Percentiles rank a stretch among this genome's conserved stretches.
These are phyloP conservation scores for Neonectria sp. DNA, from an alignment of 2,329 filamentous ascomycete species.

Conservation along the genomic window DNA sequence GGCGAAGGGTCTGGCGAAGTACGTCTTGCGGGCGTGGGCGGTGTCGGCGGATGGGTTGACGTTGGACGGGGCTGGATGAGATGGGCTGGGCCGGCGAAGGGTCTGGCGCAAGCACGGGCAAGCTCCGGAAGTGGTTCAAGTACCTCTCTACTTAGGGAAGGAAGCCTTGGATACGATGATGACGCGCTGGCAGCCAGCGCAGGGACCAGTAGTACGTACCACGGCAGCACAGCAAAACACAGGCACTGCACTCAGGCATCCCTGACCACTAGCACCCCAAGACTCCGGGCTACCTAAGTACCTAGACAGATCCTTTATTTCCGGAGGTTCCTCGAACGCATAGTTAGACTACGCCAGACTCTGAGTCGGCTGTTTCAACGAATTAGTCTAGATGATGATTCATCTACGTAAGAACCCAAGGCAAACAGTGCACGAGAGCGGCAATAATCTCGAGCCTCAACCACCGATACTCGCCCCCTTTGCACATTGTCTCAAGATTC, in stretches of 20 bases:
- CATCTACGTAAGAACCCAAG: not conserved
- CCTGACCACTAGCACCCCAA: too few relatives aligned
- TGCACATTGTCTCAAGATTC: not conserved
- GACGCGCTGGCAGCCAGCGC: constrained; percentile 21
- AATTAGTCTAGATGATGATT: not conserved
- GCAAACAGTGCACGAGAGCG: not conserved
- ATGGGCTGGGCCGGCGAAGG: constrained; percentile 6
- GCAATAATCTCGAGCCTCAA: not conserved
- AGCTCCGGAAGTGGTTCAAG: constrained; percentile 25
- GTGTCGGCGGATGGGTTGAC: constrained; percentile 19
- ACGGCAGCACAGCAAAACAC: not conserved
- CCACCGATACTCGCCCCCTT: not conserved
- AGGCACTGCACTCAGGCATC: too few relatives aligned
- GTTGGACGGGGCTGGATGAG: constrained; percentile 24
- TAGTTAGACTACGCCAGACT: too few relatives aligned
- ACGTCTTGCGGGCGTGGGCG: constrained; percentile 2
- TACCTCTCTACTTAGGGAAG: not conserved
- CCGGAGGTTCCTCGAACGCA: too few relatives aligned
- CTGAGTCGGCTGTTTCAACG: not conserved
- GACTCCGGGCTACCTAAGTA: too few relatives aligned
- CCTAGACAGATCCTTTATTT: not conserved
- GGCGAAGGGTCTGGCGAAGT: constrained; percentile 9
- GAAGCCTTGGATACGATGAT: constrained; percentile 19
- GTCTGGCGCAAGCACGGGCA: not conserved
- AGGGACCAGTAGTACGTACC: constrained; percentile 16